Evolutionary conservation across 495 filamentous ascomycete genomes (phyloP).

Genomic region (Penicillium daleae): DNA sequence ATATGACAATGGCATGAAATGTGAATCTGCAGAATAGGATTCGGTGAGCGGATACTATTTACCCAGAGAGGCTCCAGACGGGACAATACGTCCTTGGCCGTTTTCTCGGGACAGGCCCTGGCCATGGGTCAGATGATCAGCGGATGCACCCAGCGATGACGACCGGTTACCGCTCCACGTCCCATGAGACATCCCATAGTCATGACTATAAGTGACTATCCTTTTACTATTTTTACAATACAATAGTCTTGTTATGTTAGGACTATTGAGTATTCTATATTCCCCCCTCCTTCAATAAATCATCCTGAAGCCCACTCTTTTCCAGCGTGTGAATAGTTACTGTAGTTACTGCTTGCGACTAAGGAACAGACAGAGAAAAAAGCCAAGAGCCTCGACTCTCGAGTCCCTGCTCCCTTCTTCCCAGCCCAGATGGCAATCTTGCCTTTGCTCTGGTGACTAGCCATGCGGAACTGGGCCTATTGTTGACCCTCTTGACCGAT

Average conservation of each 20-base stretch:
- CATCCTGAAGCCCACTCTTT: neutral
- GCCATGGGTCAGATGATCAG: neutral
- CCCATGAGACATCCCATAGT: neutral
- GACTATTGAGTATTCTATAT: no score
- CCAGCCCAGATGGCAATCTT: neutral
- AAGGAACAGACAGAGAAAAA: neutral
- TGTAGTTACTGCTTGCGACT: no score
- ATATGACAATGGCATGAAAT: neutral
- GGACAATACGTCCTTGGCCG: no score
- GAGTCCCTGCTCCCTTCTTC: neutral
- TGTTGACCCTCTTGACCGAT: neutral
- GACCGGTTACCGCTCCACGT: neutral
- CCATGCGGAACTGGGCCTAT: neutral
- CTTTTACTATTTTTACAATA: neutral
- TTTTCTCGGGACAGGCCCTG: no score
- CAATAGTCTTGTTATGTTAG: no score
- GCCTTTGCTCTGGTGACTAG: neutral
- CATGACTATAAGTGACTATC: neutral
- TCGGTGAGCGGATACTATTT: no score
- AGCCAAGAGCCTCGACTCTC: conserved; percentile 1
- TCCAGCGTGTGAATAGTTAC: neutral
- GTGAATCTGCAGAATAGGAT: no score
- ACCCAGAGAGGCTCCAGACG: no score
- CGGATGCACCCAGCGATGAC: neutral
- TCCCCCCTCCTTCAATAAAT: no score